Evolutionary conservation across 768 basidiomycete genomes (phyloP), one percentile per base, ranked within the genome.

Genomic region (Russula abietina): DNA sequence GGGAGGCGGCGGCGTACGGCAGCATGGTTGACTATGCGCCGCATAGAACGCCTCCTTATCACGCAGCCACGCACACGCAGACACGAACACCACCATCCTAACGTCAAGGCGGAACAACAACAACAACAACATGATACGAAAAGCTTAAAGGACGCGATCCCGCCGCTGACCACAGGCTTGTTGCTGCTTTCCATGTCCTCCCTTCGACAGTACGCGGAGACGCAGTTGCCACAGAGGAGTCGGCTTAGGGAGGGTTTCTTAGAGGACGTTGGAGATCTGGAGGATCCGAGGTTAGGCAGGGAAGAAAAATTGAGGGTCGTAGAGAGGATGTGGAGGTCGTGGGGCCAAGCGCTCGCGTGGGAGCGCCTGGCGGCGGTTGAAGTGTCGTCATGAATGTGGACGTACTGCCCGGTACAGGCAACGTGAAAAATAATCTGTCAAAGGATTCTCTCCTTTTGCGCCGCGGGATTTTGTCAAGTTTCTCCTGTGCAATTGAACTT

Each of bases 311-410:
- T 91, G 70, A 75, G 79, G 51, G 87, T 94, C 2, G 77, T 96
- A 5, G 84, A 93, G 54, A 75, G 91, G 70, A 93, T 96, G 85
- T 93, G 93, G 91, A 83, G 88, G 68, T 84, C 84, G 59, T 98
- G 93, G 92, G 88, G 88, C 0, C 73, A 68, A 8, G 75, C 78
- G n/a, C 77, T 90, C 22, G 86, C 82, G 22, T 93, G 86, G 89
- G 75, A 73, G 24, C 66, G 70, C 24, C 57, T 71, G 17, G 75
- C 68, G 12, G 45, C 68, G 12, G 45, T 38, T 14, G 62, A 54
- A 22, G 52, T 54, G 19, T 30, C 57, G 22, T 59, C 57, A 12
- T 62, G 41, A 57, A 30, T 32, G 24, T 36, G 36, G 22, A 38
- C 22, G 36, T 36, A 33, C 1, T 0, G 8, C 8, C 12, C 36